Base-by-base conservation (phyloP, 805 yeast genomes). In the Martiniozyma abietophila region DNA sequence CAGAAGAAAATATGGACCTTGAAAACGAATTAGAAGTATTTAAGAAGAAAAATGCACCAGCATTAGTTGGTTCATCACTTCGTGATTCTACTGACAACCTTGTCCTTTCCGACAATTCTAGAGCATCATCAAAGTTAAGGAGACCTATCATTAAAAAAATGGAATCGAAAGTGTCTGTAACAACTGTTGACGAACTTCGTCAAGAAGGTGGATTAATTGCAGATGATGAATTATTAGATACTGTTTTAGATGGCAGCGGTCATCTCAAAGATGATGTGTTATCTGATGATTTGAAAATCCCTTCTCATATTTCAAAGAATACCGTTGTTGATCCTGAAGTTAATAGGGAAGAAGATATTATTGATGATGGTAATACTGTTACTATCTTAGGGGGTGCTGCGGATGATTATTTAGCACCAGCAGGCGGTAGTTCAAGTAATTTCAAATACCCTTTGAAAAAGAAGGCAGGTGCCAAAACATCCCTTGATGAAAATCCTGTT, bases 121-220 rank as follows among this genome's bases (percentile, higher is more conserved):
- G 32, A 24, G 32, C 53, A 43, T 12, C 50, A 36, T 51, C 16
- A 34, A 51, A 14, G 3, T 32, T 44, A 35, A 61, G 47, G 59
- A 64, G 56, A 54, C 66, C 54, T 56, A 44, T 67, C 42, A 64
- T 71, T 12, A 71, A 65, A 41, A 61, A 62, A 43, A 55, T 54
- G 42, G 54, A 50, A 18, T 59, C 59, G 11, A 44, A 46, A 15
- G 47, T 42, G 8, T 46, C 47, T 18, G 40, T 49, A 4, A 23
- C 27, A n/a, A 45, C 60, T 2, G 51, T 63, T 17, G 59, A 49
- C 17, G 62, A 64, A 14, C 46, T 62, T 20, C 52, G 46, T 14
- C 58, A 51, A 7, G 70, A 73, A 29, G 71, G 77, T 25, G 78
- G 78, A 4, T 54, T 76, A 6, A 51, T 74, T 41, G 78, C 70